Conservation (phyloP, 2,329 filamentous ascomycete genomes). For the Corynespora cassiicola region DNA sequence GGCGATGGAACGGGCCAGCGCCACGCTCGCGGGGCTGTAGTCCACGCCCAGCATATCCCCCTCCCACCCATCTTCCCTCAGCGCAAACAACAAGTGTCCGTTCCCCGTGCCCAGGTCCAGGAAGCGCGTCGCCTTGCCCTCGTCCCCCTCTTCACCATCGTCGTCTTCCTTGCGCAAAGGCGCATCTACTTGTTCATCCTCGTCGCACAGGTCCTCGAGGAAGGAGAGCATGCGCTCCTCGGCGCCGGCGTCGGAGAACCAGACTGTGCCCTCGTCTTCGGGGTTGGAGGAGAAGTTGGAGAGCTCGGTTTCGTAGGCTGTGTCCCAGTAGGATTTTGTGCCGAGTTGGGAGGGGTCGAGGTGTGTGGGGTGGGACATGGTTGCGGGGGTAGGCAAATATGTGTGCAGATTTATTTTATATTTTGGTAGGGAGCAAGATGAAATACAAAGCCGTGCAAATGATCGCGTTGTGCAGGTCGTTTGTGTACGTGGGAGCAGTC, state of each 20-base stretch:
- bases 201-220: constrained; percentile 59
- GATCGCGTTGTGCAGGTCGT: no score
- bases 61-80: constrained; percentile 71
- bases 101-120: constrained; percentile 95
- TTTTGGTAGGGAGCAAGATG: no score
- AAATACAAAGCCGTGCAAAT: no score
- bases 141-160: constrained; percentile 14
- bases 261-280: constrained; percentile 84
- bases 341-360: constrained; percentile 82
- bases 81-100: constrained; percentile 85
- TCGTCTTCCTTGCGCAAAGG: constrained; percentile 48
- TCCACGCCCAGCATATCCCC: constrained; percentile 85
- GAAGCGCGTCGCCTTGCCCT: constrained; percentile 59
- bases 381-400: neutral
- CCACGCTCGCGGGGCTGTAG: constrained; percentile 78
- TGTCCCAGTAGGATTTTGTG: constrained; percentile 73
- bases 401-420: no score
- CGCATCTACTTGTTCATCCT: no score
- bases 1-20: constrained; percentile 72
- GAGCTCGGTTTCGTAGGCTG: constrained; percentile 74
- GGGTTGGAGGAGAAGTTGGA: constrained; percentile 75
- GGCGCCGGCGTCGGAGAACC: constrained; percentile 94
- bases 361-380: constrained; percentile 32
- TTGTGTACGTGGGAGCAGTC: no score
- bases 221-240: constrained; percentile 79